Evolutionary conservation across 441 rosid species (phyloP), one percentile per base, ranked within the genome.

Genomic region (Biscutella auriculata): DNA sequence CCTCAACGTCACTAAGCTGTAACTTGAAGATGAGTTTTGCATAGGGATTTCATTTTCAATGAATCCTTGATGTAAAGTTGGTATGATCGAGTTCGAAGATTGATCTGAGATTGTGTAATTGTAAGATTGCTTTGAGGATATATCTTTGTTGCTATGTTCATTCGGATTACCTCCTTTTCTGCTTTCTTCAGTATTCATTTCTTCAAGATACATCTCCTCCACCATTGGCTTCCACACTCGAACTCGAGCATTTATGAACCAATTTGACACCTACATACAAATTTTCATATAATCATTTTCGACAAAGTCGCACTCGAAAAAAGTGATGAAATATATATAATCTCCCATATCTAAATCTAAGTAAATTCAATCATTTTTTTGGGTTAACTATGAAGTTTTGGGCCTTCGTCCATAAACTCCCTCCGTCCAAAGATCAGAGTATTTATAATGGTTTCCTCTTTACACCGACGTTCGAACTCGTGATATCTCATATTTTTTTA

Each of bases 191-290:
- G 55, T 76, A 59, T 80, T 67, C 42, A 76, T 65, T 69, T 82
- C 88, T 53, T 80, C 88, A 46, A 49, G 0, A 65, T 82, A 82
- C 83, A 82, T 74, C 45, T 79, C 82, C 69, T 79, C 85, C 4
- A 82, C 81, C 85, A 82, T 78, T 39, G 85, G 85, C 67, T 80
- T 82, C 85, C 85, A 82, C 1, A 82, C 71, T 5, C 85, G 79
- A 51, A 78, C 85, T 57, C 85, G 77, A 37, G 88, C 85, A 66
- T 80, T 80, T 39, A 82, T 82, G 65, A 79, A 82, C 85, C 88
- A 82, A 29, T 82, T 82, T 1, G 83, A 82, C 9, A 82, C 88
- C 85, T 82, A 53, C 47, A 59, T n/a, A n/a, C n/a, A n/a, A n/a
- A n/a, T n/a, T n/a, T n/a, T n/a, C n/a, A n/a, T n/a, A n/a, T n/a